Evolutionary conservation across 129 eudicot species (phyloP), one percentile per base, ranked within the genome.

Genomic region (Centrapalus pauciflorus): DNA sequence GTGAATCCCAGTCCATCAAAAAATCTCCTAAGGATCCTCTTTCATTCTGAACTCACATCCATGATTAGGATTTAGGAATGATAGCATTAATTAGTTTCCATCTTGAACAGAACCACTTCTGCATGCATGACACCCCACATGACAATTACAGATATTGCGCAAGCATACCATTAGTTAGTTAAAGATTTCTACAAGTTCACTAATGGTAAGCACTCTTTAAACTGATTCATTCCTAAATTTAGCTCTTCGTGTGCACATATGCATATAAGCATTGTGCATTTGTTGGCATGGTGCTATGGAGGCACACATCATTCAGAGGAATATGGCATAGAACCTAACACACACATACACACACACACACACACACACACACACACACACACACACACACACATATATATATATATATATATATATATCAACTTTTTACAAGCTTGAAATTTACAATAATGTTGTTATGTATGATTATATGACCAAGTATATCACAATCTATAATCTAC

Each of bases 21-120:
- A 91, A 91, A 72, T 87, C 97, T 52, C 83, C 94, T 35, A 73
- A 59, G 2, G 88, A 69, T 51, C 85, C 94, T 49, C 26, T 55
- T 80, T 79, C 73, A 58, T 68, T 69, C 97, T 91, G 84, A 58
- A 38, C 51, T 4, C 66, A 77, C 11, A 46, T 50, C 16, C 60
- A 77, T n/a, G n/a, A n/a, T 11, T 45, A 29, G 30, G 50, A 50
- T n/a, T n/a, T n/a, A 40, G 55, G 41, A 37, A 56, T 4, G 16
- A 73, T 26, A 8, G 54, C 7, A 21, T 26, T 46, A 67, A 59
- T 14, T 54, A 30, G 55, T 1, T 20, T 19, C 46, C 43, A 48
- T 59, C 27, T 13, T 24, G 8, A 24, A 27, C 17, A 64, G 45
- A 17, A 4, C 12, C 37, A 20, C 38, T 13, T 12, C 40, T 17